Evolutionary conservation across 345 rosid genomes (phyloP), one percentile per base, ranked within the genome.

Genomic region (Syzygium jambos): DNA sequence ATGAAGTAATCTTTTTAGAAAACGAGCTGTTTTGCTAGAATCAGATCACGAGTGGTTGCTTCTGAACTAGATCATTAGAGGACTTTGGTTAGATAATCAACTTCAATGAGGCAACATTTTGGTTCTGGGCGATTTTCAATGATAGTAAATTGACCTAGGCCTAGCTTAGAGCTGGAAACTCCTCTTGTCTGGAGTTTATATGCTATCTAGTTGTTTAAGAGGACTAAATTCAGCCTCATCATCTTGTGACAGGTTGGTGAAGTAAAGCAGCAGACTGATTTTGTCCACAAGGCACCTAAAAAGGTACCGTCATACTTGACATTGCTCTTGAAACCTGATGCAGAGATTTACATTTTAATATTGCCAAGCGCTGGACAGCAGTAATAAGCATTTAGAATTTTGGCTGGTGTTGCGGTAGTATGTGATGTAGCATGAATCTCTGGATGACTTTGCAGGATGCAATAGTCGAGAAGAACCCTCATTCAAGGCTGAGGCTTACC

Each of bases 271-370:
- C 95, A 92, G 88, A 90, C 87, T 73, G 91, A 88, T 93, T 94
- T 98, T 86, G 89, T 95, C 88, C 99, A 96, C 90, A 98, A 98
- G 92, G 91, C 90, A 87, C 93, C 96, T 89, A 95, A 92, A 90
- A 95, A 91, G 95, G 99, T 96, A 90, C 49, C 49, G 5, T 38
- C 46, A 80, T 85, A 46, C 85, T 61, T 63, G 63, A 68, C 27
- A 87, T 41, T 85, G 10, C 14, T 43, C 49, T 51, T 63, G 52
- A 73, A 73, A 73, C 46, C 25, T 34, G 38, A 83, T 83, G 85
- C 1, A 21, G 54, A 49, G 55, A 83, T 83, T n/a, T 51, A 46
- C 22, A 30, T 17, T 85, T 3, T 21, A 56, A 30, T 34, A 73
- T 34, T 73, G 46, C 80, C 80, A 73, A 34, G 78, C 38, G 49